Base-by-base conservation (phyloP, 1,139 yeast species). In the Waltiozyma sp. region DNA sequence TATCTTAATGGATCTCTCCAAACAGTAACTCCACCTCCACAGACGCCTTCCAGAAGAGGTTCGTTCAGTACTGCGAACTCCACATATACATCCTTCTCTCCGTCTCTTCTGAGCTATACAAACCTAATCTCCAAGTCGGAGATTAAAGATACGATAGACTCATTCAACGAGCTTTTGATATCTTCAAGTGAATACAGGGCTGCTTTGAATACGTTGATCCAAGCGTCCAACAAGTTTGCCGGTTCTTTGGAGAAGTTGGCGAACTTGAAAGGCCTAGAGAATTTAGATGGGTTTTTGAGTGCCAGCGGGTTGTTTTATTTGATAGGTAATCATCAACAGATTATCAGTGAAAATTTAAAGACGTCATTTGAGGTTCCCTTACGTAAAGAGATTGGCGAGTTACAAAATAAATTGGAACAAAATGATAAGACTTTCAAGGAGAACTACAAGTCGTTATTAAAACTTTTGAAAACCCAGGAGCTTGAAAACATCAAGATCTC, bases 291-390 rank as follows among this genome's bases (percentile, higher is more conserved):
- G 4, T 61, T 86, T 16, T 64, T 77, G 51, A 73, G 79, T 40
- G 86, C 91, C 1, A 84, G 88, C 38, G 95, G 95, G 1, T 63
- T 87, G 45, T 91, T 86, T 53, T 80, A 75, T 54, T 68, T 87
- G 41, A 73, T 85, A 16, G 80, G 93, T 0, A 85, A 85, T 57
- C 93, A 85, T 55, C 82, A 83, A 50, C 80, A 80, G 48, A 76
- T 87, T 9, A 67, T 87, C 49, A 73, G 87, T 21, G 67, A 77
- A 43, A 64, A 79, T 41, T 60, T 86, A 3, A 63, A 66, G 19
- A 58, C 66, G 11, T 68, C 73, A 38, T 77, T 85, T 53, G 77
- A 73, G 45, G 64, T 60, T n/a, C 86, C 88, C 0, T 63, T 83
- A 38, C 54, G 56, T 14, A 58, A 63, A 18, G 72, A 70, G 39